Percentiles rank a stretch among this genome's conserved stretches.
Conservation (phyloP, 345 rosid genomes). For the Salix suchowensis region DNA sequence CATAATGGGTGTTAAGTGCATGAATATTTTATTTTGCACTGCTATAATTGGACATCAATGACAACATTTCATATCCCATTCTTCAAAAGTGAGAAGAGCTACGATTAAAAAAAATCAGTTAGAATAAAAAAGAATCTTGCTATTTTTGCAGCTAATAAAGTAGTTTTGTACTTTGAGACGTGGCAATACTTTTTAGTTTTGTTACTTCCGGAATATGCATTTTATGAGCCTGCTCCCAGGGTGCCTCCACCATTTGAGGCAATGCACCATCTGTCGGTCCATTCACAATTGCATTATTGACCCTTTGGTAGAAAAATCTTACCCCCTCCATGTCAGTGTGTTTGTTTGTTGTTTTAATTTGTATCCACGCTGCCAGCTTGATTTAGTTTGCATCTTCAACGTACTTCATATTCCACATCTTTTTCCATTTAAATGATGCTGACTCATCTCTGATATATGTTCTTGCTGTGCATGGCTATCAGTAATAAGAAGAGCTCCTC, state of each 20-base stretch:
- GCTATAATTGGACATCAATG: neutral
- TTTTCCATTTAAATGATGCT: neutral
- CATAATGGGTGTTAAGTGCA: neutral
- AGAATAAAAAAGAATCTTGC: neutral
- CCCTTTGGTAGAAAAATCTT: neutral
- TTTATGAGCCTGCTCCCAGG: neutral
- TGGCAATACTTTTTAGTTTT: neutral
- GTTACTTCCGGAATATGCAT: neutral
- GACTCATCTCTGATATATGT: constrained; percentile 6
- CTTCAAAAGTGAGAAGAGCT: neutral
- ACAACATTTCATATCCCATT: neutral
- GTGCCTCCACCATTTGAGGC: neutral
- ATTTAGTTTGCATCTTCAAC: neutral
- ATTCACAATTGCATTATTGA: constrained; percentile 3
- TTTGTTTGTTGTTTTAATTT: neutral
- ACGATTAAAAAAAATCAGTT: neutral
- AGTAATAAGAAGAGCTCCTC: constrained; percentile 95
- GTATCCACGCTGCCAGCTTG: neutral
- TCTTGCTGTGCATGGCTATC: constrained; percentile 16
- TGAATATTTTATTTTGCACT: neutral
- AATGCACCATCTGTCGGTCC: neutral
- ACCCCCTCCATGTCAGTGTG: neutral
- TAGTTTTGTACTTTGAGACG: neutral
- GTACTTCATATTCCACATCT: neutral
- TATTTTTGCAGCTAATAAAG: neutral